Evolutionary conservation across 768 basidiomycete species (phyloP).

Genomic region (Jaapia argillacea): DNA sequence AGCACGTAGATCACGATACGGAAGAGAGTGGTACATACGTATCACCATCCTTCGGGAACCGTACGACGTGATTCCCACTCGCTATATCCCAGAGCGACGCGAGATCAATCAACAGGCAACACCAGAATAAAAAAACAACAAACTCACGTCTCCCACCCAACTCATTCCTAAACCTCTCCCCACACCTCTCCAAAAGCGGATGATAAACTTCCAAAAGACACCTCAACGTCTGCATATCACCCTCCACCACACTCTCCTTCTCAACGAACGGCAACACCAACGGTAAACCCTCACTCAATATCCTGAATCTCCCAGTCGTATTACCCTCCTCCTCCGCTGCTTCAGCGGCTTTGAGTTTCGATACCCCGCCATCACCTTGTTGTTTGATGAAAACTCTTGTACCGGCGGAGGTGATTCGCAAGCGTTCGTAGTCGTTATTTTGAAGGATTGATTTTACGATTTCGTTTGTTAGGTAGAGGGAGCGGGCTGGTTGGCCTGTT

Average conservation of each 20-base stretch:
- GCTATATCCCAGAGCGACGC: constrained; percentile 25
- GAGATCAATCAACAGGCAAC: background rate
- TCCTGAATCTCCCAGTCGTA: constrained; percentile 51
- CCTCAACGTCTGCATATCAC: constrained; percentile 45
- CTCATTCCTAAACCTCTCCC: constrained; percentile 42
- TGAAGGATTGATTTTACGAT: constrained; percentile 72
- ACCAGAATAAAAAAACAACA: constrained; percentile 5
- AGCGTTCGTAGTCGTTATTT: constrained; percentile 73
- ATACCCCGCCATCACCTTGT: constrained; percentile 36
- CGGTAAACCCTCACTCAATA: constrained; percentile 78
- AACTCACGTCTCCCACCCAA: constrained; percentile 47
- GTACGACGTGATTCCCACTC: constrained; percentile 63
- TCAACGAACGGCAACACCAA: constrained; percentile 78
- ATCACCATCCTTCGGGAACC: constrained; percentile 56
- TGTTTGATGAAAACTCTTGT: constrained; percentile 91
- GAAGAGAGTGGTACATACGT: background rate
- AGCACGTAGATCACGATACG: background rate
- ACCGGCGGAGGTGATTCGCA: constrained; percentile 87
- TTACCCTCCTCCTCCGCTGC: constrained; percentile 34
- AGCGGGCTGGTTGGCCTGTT: constrained; percentile 57
- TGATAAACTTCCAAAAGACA: constrained; percentile 72
- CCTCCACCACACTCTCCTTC: constrained; percentile 48
- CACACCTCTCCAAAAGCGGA: constrained; percentile 60
- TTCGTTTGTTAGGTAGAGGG: constrained; percentile 82
- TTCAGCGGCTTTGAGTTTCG: constrained; percentile 6